Evolutionary conservation across 2,329 filamentous ascomycete species (phyloP), one percentile per base, ranked within the genome.

Genomic region (Clonostachys sp.): DNA sequence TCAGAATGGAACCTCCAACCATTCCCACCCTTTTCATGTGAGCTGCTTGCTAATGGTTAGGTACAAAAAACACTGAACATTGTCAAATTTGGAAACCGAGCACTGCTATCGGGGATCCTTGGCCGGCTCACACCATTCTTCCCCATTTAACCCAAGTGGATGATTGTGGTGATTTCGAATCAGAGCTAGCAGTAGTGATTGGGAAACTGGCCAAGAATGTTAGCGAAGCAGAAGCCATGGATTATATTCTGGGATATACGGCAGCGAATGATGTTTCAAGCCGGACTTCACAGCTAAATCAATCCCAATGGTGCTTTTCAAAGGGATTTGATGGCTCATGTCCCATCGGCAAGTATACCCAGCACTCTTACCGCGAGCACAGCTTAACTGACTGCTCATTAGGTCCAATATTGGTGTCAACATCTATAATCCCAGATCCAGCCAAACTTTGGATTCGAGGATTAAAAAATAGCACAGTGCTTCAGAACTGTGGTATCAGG

Each of bases 201-300:
- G 75, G 76, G 35, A 70, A 67, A 53, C 59, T 66, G 13, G 66
- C 70, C 63, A 60, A 71, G 68, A 78, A 84, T 52, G 77, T 83
- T 10, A 64, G 70, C 42, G 78, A 81, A 53, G 70, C 66, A 1
- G 72, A 83, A 30, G 80, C 80, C 6, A 58, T 80, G 45, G 71
- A 76, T 52, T 82, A 84, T 55, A 71, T 86, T 5, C 73, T 86
- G 3, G 82, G 83, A 30, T 86, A 86, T 59, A 83, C 80, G 1
- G 73, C 74, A 18, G 73, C 74, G 55, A 86, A 86, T 62, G 82
- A 86, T 57, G 74, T 86, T 8, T 83, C 80, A 3, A 78, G 75
- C 51, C 74, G 81, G 6, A 74, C 76, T 45, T 70, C 69, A 45
- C 81, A 84, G 65, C 69, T 75, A 54, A 66, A 70, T 18, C 72